Evolutionary conservation across 345 rosid genomes (phyloP), one percentile per base, ranked within the genome.

Genomic region (Acer saccharum): DNA sequence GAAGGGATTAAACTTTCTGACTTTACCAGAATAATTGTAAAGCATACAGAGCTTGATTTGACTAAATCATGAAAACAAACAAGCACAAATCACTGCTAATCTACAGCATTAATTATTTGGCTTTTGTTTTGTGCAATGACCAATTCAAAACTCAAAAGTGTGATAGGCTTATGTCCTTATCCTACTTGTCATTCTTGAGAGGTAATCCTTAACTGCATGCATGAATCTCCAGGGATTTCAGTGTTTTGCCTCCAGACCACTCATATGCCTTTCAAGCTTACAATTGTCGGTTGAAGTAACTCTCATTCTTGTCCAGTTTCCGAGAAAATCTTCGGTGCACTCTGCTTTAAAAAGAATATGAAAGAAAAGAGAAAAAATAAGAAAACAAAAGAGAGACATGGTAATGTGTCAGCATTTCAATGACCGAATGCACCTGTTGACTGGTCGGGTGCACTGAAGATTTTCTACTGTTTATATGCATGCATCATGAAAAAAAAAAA

Each of bases 221-320:
- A 46, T 27, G 10, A 20, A n/a, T 35, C 41, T 25, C n/a, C 39
- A 72, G 32, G 43, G 43, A 12, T 58, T 29, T 29, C 23, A 13
- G 18, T 20, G n/a, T 44, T 48, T 29, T 10, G 52, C 29, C 48
- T 74, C 14, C 44, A 63, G 29, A 64, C 14, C 60, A 63, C 18
- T 57, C 69, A 17, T 18, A 9, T 17, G 41, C 35, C 46, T 64
- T 18, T 65, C 77, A 18, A 27, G 63, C 43, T 23, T 61, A 54
- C 7, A 27, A 46, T 52, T 65, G 78, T 66, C 69, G 64, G 71
- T 29, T 11, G 20, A 63, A 46, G n/a, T 46, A 48, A 74, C 29
- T 58, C 21, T 50, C 39, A 7, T 13, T 52, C 71, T 52, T 52
- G 64, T 54, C 63, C 20, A 1, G 39, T 46, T 12, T 75, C 7